Evolutionary conservation across 805 yeast genomes (phyloP).

Genomic region (Metschnikowia henanensis): DNA sequence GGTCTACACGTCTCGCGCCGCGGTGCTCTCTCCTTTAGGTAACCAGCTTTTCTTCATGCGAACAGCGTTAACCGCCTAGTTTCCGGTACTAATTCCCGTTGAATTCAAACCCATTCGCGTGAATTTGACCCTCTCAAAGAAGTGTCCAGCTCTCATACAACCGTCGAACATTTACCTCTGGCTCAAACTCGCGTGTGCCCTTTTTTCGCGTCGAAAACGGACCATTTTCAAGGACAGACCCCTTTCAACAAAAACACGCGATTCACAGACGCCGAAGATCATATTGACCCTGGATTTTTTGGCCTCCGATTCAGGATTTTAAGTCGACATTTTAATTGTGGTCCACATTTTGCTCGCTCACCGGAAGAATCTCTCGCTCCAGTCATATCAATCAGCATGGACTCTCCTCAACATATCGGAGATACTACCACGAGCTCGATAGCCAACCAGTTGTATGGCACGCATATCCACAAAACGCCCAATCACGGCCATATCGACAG

Average conservation of each 20-base stretch:
- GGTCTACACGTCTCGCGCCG: constrained; percentile 16
- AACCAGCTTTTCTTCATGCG: constrained; percentile 1
- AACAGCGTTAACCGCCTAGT: not conserved
- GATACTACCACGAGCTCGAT: constrained; percentile 43
- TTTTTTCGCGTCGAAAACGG: not conserved
- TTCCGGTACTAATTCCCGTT: not conserved
- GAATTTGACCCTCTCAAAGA: not conserved
- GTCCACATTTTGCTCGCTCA: too few relatives aligned
- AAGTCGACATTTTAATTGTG: too few relatives aligned
- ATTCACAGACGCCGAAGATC: not conserved
- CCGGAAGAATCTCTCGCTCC: not conserved
- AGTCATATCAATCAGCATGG: constrained; percentile 27
- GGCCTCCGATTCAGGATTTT: too few relatives aligned
- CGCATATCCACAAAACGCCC: constrained; percentile 29
- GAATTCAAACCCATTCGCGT: not conserved
- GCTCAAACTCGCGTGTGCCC: not conserved
- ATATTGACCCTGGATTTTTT: too few relatives aligned
- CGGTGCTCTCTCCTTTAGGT: constrained; percentile 8
- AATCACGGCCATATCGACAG: not conserved
- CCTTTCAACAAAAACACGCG: not conserved
- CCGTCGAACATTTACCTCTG: not conserved
- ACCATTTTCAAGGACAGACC: not conserved
- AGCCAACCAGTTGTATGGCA: constrained; percentile 32
- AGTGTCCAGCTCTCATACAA: not conserved
- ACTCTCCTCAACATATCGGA: constrained; percentile 42